phyloP scores from a whole-genome alignment of 176 grass and related monocot species.

The Bolboschoenus planiculmis region DNA sequence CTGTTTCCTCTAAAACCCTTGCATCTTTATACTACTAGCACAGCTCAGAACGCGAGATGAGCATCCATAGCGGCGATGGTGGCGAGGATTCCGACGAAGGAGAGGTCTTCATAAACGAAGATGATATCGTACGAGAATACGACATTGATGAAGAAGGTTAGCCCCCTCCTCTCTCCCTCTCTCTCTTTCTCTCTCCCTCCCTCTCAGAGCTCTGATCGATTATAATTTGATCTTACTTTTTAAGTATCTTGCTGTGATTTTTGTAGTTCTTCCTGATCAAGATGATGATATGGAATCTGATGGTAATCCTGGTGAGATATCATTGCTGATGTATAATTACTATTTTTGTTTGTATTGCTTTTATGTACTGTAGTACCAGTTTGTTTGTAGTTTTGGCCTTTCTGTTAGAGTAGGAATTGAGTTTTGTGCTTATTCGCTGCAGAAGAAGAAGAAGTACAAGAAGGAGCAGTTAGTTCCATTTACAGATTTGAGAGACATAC shows the following conservation, averaged over 20 bases:
- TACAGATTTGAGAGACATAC: constrained; percentile 44
- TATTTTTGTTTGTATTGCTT: neutral
- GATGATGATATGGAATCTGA: constrained; percentile 25
- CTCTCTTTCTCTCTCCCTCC: neutral
- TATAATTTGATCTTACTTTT: neutral
- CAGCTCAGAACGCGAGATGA: neutral
- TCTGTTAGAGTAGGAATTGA: neutral
- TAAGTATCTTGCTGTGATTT: neutral
- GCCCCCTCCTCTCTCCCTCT: neutral
- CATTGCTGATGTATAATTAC: neutral
- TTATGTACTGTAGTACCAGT: neutral
- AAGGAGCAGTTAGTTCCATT: constrained; percentile 18
- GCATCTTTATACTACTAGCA: neutral
- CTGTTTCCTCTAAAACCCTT: neutral
- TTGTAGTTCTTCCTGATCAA: constrained; percentile 22
- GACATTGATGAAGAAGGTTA: constrained; percentile 24
- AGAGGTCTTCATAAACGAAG: constrained; percentile 23
- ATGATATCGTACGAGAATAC: constrained; percentile 13
- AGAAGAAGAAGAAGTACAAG: constrained; percentile 17
- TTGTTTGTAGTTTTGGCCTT: neutral
- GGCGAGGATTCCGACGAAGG: constrained; percentile 18
- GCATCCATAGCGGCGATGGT: constrained; percentile 3
- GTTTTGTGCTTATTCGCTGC: neutral
- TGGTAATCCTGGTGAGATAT: constrained; percentile 2
- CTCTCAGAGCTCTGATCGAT: neutral